Percentiles rank a stretch among this genome's conserved stretches.
Conservation (phyloP, 1,284 basidiomycete genomes). For the Rhodotorula sp. region DNA sequence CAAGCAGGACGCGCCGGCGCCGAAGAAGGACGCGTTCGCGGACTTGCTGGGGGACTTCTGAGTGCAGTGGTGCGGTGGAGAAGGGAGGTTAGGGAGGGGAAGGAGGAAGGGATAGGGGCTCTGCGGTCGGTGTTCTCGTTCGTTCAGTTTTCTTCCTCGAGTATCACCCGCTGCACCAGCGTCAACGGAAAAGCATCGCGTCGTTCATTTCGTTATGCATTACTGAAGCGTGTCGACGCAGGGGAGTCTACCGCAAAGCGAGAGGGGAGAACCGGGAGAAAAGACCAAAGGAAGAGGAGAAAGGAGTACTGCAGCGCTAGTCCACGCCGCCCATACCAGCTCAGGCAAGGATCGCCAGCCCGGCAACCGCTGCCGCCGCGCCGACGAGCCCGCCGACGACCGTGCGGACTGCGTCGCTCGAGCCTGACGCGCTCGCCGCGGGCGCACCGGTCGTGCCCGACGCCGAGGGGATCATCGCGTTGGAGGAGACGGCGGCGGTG, state of each 20-base stretch:
- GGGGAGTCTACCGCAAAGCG: not conserved
- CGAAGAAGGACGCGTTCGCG: slow-evolving; percentile 39
- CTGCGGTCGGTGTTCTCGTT: not conserved
- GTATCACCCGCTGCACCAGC: no score
- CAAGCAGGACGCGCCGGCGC: slow-evolving; percentile 3
- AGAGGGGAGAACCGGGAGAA: not conserved
- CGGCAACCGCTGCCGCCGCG: slow-evolving; percentile 1
- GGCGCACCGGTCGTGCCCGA: slow-evolving; percentile 7
- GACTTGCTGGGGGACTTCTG: slow-evolving; percentile 37
- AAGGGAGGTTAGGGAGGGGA: no score
- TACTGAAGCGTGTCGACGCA: no score
- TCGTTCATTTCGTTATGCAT: no score
- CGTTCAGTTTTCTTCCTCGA: not conserved
- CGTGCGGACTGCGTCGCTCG: not conserved
- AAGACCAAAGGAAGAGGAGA: not conserved
- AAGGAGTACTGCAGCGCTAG: not conserved
- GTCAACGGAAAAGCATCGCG: no score
- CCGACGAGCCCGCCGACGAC: not conserved
- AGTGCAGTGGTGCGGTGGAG: not conserved
- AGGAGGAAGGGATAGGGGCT: no score
- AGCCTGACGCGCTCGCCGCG: slow-evolving; percentile 1
- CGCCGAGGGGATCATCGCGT: not conserved
- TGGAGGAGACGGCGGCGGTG: not conserved
- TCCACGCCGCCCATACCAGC: no score
- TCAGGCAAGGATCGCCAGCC: slow-evolving; percentile 13